A percentile compares a stretch with the other conserved stretches of the same genome.
phyloP scores from a whole-genome alignment of 768 basidiomycete genomes.

The Tricholoma furcatifolium region DNA sequence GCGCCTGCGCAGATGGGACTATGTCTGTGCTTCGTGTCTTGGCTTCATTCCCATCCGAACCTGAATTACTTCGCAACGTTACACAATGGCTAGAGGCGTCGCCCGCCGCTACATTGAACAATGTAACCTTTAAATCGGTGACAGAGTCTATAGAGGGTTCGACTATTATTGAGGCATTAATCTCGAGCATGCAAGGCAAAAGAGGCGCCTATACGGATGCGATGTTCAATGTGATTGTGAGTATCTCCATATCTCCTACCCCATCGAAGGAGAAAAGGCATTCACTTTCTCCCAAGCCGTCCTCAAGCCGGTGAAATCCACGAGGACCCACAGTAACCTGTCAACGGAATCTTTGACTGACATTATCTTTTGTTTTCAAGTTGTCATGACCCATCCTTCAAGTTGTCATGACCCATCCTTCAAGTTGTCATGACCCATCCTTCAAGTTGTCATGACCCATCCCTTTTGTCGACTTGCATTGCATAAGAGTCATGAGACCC shows the following conservation, averaged over 20 bases:
- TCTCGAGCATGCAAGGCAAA: background rate
- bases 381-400: no score
- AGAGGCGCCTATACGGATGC: background rate
- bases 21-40: background rate
- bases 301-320: no score
- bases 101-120: background rate
- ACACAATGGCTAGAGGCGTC: background rate
- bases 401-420: no score
- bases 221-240: background rate
- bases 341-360: no score
- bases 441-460: no score
- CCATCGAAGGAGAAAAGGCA: no score
- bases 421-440: no score
- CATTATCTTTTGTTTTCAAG: no score
- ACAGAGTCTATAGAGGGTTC: background rate
- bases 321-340: no score
- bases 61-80: background rate
- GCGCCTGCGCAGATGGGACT: background rate
- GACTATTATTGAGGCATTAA: background rate
- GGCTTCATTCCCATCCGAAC: background rate
- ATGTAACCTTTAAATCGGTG: background rate
- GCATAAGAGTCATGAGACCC: no score
- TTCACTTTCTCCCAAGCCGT: background rate
- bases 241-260: background rate
- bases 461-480: no score